These are phyloP conservation scores for Anisodus tanguticus DNA, from an alignment of 257 asterid genomes.

Conservation along the genomic window DNA sequence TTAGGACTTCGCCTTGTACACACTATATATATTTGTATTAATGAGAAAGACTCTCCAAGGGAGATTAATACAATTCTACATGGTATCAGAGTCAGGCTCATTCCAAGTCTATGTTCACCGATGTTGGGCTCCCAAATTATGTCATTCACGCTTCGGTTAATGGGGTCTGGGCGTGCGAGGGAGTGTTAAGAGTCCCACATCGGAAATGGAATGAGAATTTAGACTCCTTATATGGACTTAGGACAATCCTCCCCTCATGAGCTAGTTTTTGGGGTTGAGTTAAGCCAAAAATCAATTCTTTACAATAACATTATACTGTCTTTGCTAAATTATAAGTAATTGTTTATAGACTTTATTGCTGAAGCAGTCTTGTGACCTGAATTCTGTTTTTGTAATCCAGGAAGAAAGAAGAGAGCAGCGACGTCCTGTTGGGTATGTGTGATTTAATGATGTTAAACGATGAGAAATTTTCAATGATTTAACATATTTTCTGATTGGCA, in stretches of 20 bases:
- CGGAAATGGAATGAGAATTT: too few relatives aligned
- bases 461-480: background rate
- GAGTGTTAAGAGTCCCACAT: too few relatives aligned
- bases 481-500: background rate
- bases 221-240: background rate
- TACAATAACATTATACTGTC: background rate
- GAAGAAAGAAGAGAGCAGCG: slow-evolving; percentile 46
- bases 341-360: background rate
- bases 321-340: background rate
- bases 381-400: slow-evolving; percentile 43
- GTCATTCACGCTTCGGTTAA: too few relatives aligned
- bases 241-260: background rate
- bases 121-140: too few relatives aligned
- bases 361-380: background rate
- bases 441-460: background rate
- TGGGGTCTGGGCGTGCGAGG: too few relatives aligned
- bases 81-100: too few relatives aligned
- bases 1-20: too few relatives aligned
- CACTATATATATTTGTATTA: too few relatives aligned
- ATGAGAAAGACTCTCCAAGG: too few relatives aligned
- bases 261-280: background rate
- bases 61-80: too few relatives aligned
- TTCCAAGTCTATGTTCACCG: too few relatives aligned
- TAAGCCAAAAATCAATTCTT: background rate
- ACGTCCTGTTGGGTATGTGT: slow-evolving; percentile 60